These are phyloP conservation scores for Primulina eburnea DNA, from an alignment of 257 asterid species.

Conservation along the genomic window DNA sequence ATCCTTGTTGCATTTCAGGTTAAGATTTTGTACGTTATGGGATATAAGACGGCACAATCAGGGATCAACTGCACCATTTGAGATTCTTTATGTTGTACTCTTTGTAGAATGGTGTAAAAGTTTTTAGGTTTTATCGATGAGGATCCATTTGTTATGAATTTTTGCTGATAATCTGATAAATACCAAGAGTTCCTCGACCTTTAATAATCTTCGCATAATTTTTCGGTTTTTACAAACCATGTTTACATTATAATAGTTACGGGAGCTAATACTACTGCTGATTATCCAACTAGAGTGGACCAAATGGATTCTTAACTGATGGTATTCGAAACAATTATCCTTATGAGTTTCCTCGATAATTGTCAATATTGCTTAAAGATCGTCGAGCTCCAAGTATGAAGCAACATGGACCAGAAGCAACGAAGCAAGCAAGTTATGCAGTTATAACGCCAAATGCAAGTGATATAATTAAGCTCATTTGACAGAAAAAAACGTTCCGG, in stretches of 20 bases:
- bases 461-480: slow-evolving; percentile 84
- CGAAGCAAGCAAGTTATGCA: slow-evolving; percentile 31
- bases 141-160: slow-evolving; percentile 1
- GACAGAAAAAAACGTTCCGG: slow-evolving; percentile 91
- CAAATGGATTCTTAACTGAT: background rate
- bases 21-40: background rate
- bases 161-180: background rate
- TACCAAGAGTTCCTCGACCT: background rate
- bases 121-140: background rate
- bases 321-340: background rate
- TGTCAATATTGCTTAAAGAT: slow-evolving; percentile 7
- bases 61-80: slow-evolving; percentile 1
- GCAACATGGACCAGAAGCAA: background rate
- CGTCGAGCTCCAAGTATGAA: slow-evolving; percentile 2
- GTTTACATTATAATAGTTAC: background rate
- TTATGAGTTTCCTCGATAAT: background rate
- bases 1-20: background rate
- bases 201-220: background rate
- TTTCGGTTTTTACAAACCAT: background rate
- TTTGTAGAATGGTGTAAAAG: background rate
- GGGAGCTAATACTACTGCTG: background rate
- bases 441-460: slow-evolving; percentile 60
- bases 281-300: background rate
- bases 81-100: slow-evolving; percentile 19
- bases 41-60: slow-evolving; percentile 2